Conservation (phyloP, 140 eudicot species). For the Stevia rebaudiana region DNA sequence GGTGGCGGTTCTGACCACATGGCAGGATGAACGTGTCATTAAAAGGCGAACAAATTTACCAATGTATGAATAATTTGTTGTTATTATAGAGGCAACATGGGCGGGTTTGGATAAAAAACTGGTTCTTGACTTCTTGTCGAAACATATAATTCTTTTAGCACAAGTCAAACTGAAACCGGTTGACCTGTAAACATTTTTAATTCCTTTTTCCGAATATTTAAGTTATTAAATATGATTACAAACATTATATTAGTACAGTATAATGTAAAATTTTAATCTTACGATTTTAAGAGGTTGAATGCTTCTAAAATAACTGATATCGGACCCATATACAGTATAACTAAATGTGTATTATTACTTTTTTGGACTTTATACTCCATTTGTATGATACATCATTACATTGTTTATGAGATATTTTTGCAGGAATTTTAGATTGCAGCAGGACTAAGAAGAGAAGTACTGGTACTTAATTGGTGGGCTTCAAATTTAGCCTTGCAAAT, state of each 20-base stretch:
- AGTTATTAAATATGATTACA: not conserved
- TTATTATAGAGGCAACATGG: not conserved
- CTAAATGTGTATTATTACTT: not conserved
- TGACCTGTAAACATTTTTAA: not conserved
- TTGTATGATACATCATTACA: not conserved
- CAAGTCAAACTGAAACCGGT: not conserved
- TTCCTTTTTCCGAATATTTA: not conserved
- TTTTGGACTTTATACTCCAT: not conserved
- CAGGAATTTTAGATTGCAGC: constrained; percentile 92
- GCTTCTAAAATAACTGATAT: not conserved
- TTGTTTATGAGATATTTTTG: constrained; percentile 8
- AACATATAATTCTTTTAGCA: not conserved
- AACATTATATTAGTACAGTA: not conserved
- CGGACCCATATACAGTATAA: not conserved
- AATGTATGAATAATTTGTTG: not conserved
- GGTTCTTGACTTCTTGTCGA: not conserved
- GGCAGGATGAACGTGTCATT: constrained; percentile 68
- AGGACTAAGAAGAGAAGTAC: constrained; percentile 84
- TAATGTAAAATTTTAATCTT: not conserved
- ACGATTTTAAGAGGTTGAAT: not conserved
- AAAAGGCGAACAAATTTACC: constrained; percentile 32
- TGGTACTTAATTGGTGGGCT: constrained; percentile 90
- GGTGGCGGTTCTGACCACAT: constrained; percentile 82
- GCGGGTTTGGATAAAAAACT: not conserved
- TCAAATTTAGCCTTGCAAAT: constrained; percentile 93